Evolutionary conservation across 176 grass and related monocot species (phyloP).

Genomic region (Musa acuminata): DNA sequence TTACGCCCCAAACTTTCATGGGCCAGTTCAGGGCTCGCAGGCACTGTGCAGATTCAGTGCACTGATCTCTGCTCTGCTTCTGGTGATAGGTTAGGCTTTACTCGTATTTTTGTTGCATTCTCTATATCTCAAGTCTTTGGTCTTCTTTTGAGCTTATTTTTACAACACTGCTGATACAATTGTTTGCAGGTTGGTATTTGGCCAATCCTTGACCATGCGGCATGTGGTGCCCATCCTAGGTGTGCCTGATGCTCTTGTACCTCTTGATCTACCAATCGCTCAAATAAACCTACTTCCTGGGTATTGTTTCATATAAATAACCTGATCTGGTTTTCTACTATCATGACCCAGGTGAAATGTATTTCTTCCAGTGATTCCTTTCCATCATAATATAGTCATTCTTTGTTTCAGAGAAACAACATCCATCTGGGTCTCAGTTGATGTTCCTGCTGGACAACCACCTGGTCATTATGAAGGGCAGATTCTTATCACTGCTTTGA

Average conservation of each 20-base stretch:
- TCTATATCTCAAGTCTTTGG: conserved; percentile 20
- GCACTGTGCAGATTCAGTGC: conserved; percentile 70
- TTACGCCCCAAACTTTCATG: conserved; percentile 88
- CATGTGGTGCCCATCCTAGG: conserved; percentile 85
- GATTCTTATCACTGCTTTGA: conserved; percentile 69
- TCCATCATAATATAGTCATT: conserved; percentile 18
- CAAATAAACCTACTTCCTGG: conserved; percentile 82
- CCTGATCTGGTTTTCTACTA: conserved; percentile 5
- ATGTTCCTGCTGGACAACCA: conserved; percentile 64
- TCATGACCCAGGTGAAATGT: neutral
- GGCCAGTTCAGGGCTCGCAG: conserved; percentile 64
- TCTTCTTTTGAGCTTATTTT: conserved; percentile 1
- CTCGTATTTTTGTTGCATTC: conserved; percentile 18
- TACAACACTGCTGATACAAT: conserved; percentile 16
- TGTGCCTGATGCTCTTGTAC: conserved; percentile 97
- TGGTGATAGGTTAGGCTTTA: conserved; percentile 58
- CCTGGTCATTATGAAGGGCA: conserved; percentile 90
- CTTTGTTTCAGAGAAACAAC: conserved; percentile 63
- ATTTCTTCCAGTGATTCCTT: neutral
- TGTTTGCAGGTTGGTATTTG: conserved; percentile 53
- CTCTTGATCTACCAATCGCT: conserved; percentile 56
- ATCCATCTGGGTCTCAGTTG: conserved; percentile 82
- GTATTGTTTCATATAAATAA: conserved; percentile 43
- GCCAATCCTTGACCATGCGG: conserved; percentile 66
- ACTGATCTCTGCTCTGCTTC: conserved; percentile 69